Evolutionary conservation across 495 filamentous ascomycete genomes (phyloP), one percentile per base, ranked within the genome.

Genomic region (Penicillium samsonianum): DNA sequence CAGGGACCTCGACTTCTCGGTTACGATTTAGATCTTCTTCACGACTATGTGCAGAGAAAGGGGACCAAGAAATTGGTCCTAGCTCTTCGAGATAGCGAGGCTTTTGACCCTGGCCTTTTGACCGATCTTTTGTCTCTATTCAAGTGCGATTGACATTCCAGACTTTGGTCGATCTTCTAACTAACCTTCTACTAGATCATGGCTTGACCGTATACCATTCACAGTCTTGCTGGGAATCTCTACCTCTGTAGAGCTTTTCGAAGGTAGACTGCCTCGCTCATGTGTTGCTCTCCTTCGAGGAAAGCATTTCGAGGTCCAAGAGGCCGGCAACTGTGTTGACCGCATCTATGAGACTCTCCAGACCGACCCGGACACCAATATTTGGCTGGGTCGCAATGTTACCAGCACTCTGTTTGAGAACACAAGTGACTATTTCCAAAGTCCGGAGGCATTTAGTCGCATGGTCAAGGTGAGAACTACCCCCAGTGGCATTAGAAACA

Each of bases 191-290:
- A 9, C 10, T 58, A 93, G 90, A 61, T 90, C 89, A 10, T 97
- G 94, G 89, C 73, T 84, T 43, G 85, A 91, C 70, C 87, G 93
- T n/a, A 92, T 96, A 63, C 91, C 90, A 9, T 92, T 98, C 59
- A 84, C 91, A 2, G 75, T 95, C 4, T 73, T 98, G 14, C 90
- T 98, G 59, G 91, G 91, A 20, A 84, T 98, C 42, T 91, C 91
- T 8, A 98, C 95, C 0, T 95, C 93, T 1, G 82, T 94, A 12
- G 91, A 96, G 53, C 79, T 93, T 12, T 95, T 98, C 63, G 89
- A 96, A 66, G 84, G 88, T 47, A 86, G 92, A 47, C 79, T 98
- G 43, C 79, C 92, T n/a, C 86, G 87, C 63, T 82, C 85, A 10
- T 86, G 86, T 23, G 85, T 89, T 52, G 82, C 86, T 42, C 75